phyloP scores from a whole-genome alignment of 108 stramenopile species.

The Pelagomonas calceolata region DNA sequence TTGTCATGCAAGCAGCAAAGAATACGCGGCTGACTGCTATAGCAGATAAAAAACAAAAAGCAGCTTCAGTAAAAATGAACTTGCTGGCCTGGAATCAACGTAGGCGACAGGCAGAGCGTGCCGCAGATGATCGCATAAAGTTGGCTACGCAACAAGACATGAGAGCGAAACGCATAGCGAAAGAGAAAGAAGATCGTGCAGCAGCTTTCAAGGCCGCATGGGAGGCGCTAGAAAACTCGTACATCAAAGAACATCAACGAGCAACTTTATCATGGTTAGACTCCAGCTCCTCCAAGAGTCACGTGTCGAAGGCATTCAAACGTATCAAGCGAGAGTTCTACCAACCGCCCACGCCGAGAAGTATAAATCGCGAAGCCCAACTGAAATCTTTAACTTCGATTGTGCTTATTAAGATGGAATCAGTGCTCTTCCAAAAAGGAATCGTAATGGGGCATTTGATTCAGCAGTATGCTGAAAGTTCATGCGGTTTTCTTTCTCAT shows the following conservation, averaged over 20 bases:
- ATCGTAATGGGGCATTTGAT: not conserved
- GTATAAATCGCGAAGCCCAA: not conserved
- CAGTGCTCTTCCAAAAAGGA: not conserved
- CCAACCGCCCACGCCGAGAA: not conserved
- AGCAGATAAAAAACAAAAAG: not conserved
- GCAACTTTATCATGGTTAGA: not conserved
- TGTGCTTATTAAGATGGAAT: slow-evolving; percentile 4
- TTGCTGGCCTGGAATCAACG: not conserved
- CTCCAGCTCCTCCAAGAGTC: not conserved
- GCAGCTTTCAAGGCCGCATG: not conserved
- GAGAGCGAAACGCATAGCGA: not conserved
- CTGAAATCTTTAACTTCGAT: not conserved
- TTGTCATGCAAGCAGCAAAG: not conserved
- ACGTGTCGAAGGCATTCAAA: not conserved
- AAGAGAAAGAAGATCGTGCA: not conserved
- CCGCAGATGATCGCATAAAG: not conserved
- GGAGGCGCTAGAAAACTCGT: not conserved
- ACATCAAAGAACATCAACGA: not conserved
- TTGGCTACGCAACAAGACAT: not conserved
- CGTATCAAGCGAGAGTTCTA: slow-evolving; percentile 4
- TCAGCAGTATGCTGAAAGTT: not conserved
- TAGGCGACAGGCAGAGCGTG: not conserved
- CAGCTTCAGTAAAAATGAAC: not conserved
- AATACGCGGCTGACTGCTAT: not conserved
- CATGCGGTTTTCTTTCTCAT: slow-evolving; percentile 2